Percentiles rank a stretch among this genome's conserved stretches.
Conservation (phyloP, 345 rosid genomes). For the Gossypium herbaceum region DNA sequence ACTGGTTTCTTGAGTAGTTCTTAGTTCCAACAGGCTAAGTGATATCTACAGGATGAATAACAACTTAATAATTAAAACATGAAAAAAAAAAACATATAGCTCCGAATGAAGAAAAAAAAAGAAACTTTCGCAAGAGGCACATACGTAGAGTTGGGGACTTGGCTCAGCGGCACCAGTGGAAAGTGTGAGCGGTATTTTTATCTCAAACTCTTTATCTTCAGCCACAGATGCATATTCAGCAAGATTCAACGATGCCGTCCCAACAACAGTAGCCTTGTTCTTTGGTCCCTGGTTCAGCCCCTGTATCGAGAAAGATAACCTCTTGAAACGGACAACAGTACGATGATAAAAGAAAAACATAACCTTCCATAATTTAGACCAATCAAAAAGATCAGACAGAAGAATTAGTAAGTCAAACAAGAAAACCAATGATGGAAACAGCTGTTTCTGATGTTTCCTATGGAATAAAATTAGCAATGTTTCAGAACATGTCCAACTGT, state of each 20-base stretch:
- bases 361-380: background rate
- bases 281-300: slow-evolving; percentile 54
- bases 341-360: background rate
- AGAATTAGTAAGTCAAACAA: background rate
- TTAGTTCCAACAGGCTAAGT: slow-evolving; percentile 63
- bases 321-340: background rate
- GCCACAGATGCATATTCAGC: slow-evolving; percentile 57
- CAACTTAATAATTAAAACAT: slow-evolving; percentile 6
- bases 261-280: slow-evolving; percentile 48
- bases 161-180: slow-evolving; percentile 36
- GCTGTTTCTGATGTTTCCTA: background rate
- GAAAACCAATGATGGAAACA: background rate
- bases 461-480: background rate
- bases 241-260: slow-evolving; percentile 52
- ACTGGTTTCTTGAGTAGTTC: slow-evolving; percentile 52
- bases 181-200: slow-evolving; percentile 46
- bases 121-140: slow-evolving; percentile 11
- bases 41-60: slow-evolving; percentile 48
- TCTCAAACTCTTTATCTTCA: slow-evolving; percentile 46
- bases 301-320: slow-evolving; percentile 34
- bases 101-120: background rate
- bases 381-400: background rate
- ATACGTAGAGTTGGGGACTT: slow-evolving; percentile 55
- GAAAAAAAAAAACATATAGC: background rate
- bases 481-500: slow-evolving; percentile 1